phyloP scores from a whole-genome alignment of 139 green algal genomes.

The Desmodesmus armatus region DNA sequence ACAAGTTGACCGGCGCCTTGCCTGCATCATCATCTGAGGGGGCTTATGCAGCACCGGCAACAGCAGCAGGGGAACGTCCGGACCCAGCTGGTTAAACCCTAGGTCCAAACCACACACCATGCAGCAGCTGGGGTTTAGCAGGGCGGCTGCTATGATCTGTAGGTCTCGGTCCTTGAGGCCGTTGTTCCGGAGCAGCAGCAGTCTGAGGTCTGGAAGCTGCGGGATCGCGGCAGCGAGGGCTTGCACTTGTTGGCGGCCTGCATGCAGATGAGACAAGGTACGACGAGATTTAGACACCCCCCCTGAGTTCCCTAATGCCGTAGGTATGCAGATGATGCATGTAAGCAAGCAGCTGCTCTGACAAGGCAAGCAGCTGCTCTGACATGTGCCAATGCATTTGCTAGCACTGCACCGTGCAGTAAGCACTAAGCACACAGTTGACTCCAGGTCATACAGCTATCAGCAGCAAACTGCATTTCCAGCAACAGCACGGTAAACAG shows the following conservation, averaged over 20 bases:
- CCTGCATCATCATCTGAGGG: not conserved
- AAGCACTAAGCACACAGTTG: too few species aligned
- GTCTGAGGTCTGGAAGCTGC: constrained; percentile 44
- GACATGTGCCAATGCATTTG: too few species aligned
- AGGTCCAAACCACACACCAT: constrained; percentile 44
- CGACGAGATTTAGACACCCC: not conserved
- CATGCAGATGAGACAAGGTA: not conserved
- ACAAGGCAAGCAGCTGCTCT: too few species aligned
- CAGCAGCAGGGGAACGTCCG: constrained; percentile 10
- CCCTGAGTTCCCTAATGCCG: not conserved
- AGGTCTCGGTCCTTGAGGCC: constrained; percentile 49
- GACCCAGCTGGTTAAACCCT: constrained; percentile 37
- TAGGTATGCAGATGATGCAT: too few species aligned
- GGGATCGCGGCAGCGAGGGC: constrained; percentile 55
- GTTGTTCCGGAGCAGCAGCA: constrained; percentile 54
- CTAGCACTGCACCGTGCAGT: too few species aligned
- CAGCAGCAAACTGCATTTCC: too few species aligned
- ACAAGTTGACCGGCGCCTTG: not conserved
- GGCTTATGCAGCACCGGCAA: constrained; percentile 48
- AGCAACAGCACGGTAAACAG: too few species aligned
- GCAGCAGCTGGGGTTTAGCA: constrained; percentile 19
- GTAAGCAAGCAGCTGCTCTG: too few species aligned
- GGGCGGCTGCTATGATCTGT: not conserved
- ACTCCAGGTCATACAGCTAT: too few species aligned
- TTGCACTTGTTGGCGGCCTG: constrained; percentile 42